Evolutionary conservation across 345 rosid species (phyloP), one percentile per base, ranked within the genome.

Genomic region (Mangifera indica): DNA sequence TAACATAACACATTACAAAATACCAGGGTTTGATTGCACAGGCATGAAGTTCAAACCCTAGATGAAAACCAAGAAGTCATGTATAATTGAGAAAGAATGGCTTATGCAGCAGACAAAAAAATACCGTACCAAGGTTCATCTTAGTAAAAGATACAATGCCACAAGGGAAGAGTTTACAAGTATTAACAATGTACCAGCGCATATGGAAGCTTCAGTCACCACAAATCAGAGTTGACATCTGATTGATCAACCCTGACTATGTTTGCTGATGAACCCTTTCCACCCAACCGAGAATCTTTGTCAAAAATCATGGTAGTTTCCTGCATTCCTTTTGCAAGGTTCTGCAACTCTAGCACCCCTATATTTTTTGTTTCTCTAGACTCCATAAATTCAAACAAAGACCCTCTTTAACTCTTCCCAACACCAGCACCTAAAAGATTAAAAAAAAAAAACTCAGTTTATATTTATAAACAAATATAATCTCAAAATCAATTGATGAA

Each of bases 131-230:
- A 29, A 29, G 32, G 32, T 8, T 60, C n/a, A 42, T 44, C 24
- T 13, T 32, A 55, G 7, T 37, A n/a, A 42, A 17, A 69, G 11
- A 22, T 63, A 52, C 75, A 2, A 17, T 55, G 11, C 53, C 17
- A 46, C 45, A 72, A n/a, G 37, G 22, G 46, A 51, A 22, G 18
- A 32, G 40, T 37, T 42, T 34, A 42, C n/a, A 49, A 55, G 29
- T 65, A 68, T 67, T 32, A 55, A 25, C 14, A 73, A 79, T 90
- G 0, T 86, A 89, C 96, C 20, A 88, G 71, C 71, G 87, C 90
- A 78, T 85, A 89, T 10, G 91, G 90, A 79, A 89, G 93, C 54
- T 87, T 89, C 70, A 80, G 72, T 97, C 97, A 91, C 97, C 98
- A 91, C 46, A 80, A 32, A 63, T 78, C 63, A 63, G 73, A 56